Evolutionary conservation across 2,329 filamentous ascomycete species (phyloP).

Genomic region (Claviceps humidiphila): DNA sequence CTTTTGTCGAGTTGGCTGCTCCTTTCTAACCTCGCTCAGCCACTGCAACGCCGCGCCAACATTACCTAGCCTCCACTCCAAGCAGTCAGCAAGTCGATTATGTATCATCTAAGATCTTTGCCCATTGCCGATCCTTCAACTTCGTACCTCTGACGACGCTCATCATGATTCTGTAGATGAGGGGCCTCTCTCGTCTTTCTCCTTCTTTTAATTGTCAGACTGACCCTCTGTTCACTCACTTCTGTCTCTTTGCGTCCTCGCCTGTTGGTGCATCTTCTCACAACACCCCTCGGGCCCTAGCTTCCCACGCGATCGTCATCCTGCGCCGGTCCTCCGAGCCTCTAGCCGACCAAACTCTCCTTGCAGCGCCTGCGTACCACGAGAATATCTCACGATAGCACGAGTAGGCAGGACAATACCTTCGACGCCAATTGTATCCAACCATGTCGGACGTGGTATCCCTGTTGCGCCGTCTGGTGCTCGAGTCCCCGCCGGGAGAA

Average conservation of each 20-base stretch:
- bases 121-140: background rate
- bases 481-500: conserved; percentile 82
- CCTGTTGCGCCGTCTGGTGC: conserved; percentile 52
- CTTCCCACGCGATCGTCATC: background rate
- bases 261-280: background rate
- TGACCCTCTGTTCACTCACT: background rate
- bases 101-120: background rate
- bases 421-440: background rate
- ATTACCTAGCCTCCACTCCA: no score
- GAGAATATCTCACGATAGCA: background rate
- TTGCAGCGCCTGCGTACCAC: background rate
- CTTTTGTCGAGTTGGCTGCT: no score
- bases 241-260: background rate
- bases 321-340: background rate
- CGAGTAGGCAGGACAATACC: background rate
- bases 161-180: background rate
- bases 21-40: no score
- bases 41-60: no score
- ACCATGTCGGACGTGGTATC: conserved; percentile 41
- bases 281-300: background rate
- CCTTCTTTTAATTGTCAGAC: background rate
- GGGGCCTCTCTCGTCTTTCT: background rate
- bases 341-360: background rate
- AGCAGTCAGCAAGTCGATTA: no score
- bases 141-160: background rate